Conservation (phyloP, 768 basidiomycete species). For the Cyclocybe cylindracea region DNA sequence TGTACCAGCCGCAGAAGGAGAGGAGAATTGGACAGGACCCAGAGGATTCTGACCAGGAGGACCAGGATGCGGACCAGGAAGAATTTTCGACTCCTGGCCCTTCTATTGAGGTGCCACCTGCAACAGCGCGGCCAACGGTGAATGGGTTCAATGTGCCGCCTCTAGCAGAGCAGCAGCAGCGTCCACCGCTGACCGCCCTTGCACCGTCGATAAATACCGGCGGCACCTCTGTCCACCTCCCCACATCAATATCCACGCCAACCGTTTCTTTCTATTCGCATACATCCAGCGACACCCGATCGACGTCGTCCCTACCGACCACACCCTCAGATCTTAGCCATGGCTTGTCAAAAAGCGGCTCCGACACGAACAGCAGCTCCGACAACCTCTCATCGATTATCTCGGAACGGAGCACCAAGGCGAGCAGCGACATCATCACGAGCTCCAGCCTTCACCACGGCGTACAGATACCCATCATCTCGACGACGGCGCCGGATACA, state of each 20-base stretch:
- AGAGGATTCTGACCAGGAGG: slow-evolving; percentile 17
- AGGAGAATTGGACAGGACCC: slow-evolving; percentile 10
- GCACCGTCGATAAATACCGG: slow-evolving; percentile 2
- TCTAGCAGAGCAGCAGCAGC: not conserved
- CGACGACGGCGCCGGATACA: slow-evolving; percentile 38
- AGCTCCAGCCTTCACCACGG: slow-evolving; percentile 35
- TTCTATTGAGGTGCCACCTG: no score
- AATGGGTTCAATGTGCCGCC: no score
- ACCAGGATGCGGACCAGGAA: slow-evolving; percentile 32
- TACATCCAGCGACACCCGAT: slow-evolving; percentile 29
- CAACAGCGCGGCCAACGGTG: no score
- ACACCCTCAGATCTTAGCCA: slow-evolving; percentile 18
- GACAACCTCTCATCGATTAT: slow-evolving; percentile 7
- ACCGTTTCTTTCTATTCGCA: slow-evolving; percentile 35
- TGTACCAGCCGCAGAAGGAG: slow-evolving; percentile 27
- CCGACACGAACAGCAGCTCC: slow-evolving; percentile 2
- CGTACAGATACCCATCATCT: slow-evolving; percentile 54
- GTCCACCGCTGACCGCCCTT: slow-evolving; percentile 2
- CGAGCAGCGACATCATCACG: not conserved
- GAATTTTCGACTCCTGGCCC: not conserved
- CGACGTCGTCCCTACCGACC: slow-evolving; percentile 42
- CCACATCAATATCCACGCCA: slow-evolving; percentile 43
- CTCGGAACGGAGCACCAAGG: slow-evolving; percentile 2
- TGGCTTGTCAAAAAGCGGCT: slow-evolving; percentile 1
- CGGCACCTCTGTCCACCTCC: slow-evolving; percentile 23